A percentile compares a stretch with the other conserved stretches of the same genome.
These are phyloP conservation scores for Gaertneriomyces sp. DNA, from an alignment of 192 early-diverging fungal species.

Conservation along the genomic window DNA sequence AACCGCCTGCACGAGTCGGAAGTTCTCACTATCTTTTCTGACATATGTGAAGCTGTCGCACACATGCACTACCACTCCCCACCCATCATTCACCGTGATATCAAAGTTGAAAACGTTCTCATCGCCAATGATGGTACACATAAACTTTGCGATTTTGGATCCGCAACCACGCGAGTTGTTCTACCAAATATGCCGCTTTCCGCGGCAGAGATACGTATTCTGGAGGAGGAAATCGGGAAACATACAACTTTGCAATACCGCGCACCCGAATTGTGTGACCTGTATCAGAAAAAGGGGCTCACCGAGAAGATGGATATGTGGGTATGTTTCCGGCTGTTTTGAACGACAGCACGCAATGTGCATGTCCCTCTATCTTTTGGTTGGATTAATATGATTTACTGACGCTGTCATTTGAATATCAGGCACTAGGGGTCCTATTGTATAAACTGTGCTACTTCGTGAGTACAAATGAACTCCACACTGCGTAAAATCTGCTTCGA, in stretches of 20 bases:
- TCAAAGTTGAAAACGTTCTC: constrained; percentile 76
- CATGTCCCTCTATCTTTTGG: constrained; percentile 3
- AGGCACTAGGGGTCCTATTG: constrained; percentile 88
- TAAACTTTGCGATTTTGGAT: constrained; percentile 97
- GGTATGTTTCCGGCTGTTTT: constrained; percentile 19
- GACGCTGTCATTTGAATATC: neutral
- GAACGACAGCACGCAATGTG: neutral
- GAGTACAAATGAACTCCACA: constrained; percentile 11
- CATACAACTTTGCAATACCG: constrained; percentile 94
- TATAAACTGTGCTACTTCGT: constrained; percentile 93
- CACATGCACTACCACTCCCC: constrained; percentile 83
- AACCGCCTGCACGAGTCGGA: constrained; percentile 75
- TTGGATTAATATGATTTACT: neutral
- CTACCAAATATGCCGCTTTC: constrained; percentile 54
- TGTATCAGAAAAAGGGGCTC: constrained; percentile 78
- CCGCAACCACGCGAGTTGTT: constrained; percentile 61
- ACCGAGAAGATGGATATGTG: constrained; percentile 78
- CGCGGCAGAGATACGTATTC: constrained; percentile 62
- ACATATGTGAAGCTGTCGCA: constrained; percentile 83
- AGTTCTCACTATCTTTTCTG: constrained; percentile 83
- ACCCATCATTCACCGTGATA: constrained; percentile 79
- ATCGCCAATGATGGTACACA: constrained; percentile 59
- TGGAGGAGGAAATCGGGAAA: constrained; percentile 85
- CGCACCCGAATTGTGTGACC: constrained; percentile 91
- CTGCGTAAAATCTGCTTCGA: too few species aligned